Percentiles rank a stretch among this genome's conserved stretches.
Evolutionary conservation across 2,329 filamentous ascomycete genomes (phyloP).

Genomic region (Aspergillus carbonarius): DNA sequence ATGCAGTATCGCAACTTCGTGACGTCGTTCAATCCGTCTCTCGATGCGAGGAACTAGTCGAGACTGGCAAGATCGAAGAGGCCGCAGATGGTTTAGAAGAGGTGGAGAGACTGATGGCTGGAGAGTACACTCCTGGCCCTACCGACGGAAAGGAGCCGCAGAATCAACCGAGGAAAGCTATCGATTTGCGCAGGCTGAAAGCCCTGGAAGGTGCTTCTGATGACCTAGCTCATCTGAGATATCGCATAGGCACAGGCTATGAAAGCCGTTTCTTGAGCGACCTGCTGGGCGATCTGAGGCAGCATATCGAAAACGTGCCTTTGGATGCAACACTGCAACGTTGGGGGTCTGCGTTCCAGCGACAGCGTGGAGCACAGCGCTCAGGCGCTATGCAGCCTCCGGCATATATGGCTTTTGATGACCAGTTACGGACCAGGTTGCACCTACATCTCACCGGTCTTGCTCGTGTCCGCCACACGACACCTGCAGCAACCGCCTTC

Average conservation of each 20-base stretch:
- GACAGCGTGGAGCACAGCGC: slow-evolving; percentile 66
- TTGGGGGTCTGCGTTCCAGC: slow-evolving; percentile 76
- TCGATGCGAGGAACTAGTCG: slow-evolving; percentile 76
- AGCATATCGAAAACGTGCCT: slow-evolving; percentile 74
- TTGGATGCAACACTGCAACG: slow-evolving; percentile 72
- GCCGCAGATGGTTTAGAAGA: slow-evolving; percentile 75
- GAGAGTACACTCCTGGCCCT: slow-evolving; percentile 54
- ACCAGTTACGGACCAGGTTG: slow-evolving; percentile 69
- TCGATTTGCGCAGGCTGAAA: slow-evolving; percentile 74
- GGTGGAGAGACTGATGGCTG: slow-evolving; percentile 77
- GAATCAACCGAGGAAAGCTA: slow-evolving; percentile 41
- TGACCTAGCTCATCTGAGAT: slow-evolving; percentile 73
- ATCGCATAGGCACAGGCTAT: slow-evolving; percentile 82
- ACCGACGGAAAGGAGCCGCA: slow-evolving; percentile 27
- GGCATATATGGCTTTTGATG: slow-evolving; percentile 72
- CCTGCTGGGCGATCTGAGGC: slow-evolving; percentile 74
- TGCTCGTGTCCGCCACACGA: slow-evolving; percentile 76
- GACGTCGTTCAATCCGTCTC: slow-evolving; percentile 73
- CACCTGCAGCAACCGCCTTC: slow-evolving; percentile 77
- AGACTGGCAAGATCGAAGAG: slow-evolving; percentile 77
- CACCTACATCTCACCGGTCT: slow-evolving; percentile 72
- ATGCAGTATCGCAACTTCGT: slow-evolving; percentile 79
- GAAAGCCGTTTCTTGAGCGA: slow-evolving; percentile 76
- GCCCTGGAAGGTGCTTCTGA: slow-evolving; percentile 77
- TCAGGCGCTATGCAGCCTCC: slow-evolving; percentile 70